Conservation (phyloP, 202 grass and related monocot genomes). For the Saccharum hybrid region DNA sequence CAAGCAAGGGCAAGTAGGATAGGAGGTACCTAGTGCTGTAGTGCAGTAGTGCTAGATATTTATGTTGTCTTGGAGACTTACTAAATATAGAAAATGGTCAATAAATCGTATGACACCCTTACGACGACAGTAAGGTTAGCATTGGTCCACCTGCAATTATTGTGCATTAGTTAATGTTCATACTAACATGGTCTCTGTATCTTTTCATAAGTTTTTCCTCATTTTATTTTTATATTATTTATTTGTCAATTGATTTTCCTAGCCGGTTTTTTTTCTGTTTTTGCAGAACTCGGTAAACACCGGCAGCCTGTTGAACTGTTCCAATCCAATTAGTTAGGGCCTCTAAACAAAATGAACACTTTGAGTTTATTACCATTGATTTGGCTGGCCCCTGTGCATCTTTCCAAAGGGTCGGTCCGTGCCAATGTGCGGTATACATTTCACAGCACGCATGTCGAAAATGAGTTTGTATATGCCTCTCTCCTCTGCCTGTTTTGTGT, state of each 20-base stretch:
- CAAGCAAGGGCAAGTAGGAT: constrained; percentile 37
- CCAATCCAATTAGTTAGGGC: background rate
- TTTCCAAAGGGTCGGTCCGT: background rate
- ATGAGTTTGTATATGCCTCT: background rate
- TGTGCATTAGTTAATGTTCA: background rate
- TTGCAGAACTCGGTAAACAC: background rate
- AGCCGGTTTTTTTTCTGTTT: background rate
- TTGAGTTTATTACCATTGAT: constrained; percentile 5
- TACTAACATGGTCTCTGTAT: background rate
- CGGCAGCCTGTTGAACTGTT: background rate
- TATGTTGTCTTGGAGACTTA: background rate
- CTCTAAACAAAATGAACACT: background rate
- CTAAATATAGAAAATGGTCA: constrained; percentile 33
- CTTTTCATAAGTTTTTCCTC: background rate
- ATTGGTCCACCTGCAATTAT: background rate
- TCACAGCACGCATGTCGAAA: background rate
- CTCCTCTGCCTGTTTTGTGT: background rate
- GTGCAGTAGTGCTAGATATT: background rate
- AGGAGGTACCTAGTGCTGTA: background rate
- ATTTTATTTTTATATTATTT: background rate
- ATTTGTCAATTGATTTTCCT: background rate
- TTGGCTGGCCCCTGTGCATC: background rate
- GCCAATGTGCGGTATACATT: background rate
- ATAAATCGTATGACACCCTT: background rate
- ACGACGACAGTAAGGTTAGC: background rate